These are phyloP conservation scores for Jackrogersella minutella DNA, from an alignment of 495 filamentous ascomycete species.

Conservation along the genomic window DNA sequence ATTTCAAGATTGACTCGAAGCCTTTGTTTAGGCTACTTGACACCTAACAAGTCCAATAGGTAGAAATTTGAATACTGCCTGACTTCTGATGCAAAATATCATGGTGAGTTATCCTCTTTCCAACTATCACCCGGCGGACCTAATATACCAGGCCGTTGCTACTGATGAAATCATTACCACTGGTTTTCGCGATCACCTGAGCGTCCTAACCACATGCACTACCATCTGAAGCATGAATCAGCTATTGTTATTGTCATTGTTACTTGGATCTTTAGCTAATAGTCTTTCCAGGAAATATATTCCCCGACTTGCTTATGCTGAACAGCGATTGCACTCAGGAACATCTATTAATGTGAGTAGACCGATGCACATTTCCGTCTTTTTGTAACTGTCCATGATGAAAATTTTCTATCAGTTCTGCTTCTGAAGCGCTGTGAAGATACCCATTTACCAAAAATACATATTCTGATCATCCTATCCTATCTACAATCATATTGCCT, in stretches of 20 bases:
- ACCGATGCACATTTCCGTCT: not conserved
- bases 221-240: slow-evolving; percentile 84
- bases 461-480: slow-evolving; percentile 56
- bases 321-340: slow-evolving; percentile 8
- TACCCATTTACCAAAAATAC: slow-evolving; percentile 78
- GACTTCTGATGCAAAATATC: not conserved
- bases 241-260: slow-evolving; percentile 31
- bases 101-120: slow-evolving; percentile 15
- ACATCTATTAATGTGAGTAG: slow-evolving; percentile 32
- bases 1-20: not conserved
- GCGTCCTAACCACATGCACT: slow-evolving; percentile 98
- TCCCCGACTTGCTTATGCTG: not conserved
- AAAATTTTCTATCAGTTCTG: slow-evolving; percentile 88
- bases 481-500: slow-evolving; percentile 26
- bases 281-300: slow-evolving; percentile 12
- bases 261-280: slow-evolving; percentile 33
- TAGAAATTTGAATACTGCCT: not conserved
- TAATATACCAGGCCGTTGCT: slow-evolving; percentile 26
- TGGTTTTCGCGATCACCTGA: slow-evolving; percentile 79
- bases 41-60: not conserved
- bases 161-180: slow-evolving; percentile 51
- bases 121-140: not conserved
- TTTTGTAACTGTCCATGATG: slow-evolving; percentile 67
- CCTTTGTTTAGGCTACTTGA: not conserved
- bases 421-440: slow-evolving; percentile 89